Percentiles rank a stretch among this genome's conserved stretches.
Evolutionary conservation across 2,329 filamentous ascomycete genomes (phyloP).

Genomic region (Aspergillus aculeatinus): DNA sequence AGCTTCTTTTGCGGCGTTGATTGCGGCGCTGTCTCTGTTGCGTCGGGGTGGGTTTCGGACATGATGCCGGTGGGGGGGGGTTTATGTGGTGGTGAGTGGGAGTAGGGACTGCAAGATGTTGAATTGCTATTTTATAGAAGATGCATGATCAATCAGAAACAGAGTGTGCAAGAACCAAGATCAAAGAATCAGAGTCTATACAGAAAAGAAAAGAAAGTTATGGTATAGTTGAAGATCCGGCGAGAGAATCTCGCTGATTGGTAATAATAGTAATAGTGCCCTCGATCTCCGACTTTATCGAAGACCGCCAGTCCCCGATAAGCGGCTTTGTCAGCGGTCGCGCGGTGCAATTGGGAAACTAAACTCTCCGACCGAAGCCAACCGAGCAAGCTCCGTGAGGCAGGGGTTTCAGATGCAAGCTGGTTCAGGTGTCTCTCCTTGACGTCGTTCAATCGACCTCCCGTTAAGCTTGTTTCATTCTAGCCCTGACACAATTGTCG

Average conservation of each 20-base stretch:
- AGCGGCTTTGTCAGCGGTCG: not conserved
- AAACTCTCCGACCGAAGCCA: not conserved
- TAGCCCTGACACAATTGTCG: too few relatives aligned
- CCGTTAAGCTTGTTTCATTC: too few relatives aligned
- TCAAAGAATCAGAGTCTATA: not conserved
- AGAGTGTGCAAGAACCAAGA: not conserved
- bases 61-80: conserved; percentile 3
- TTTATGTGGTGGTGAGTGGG: not conserved
- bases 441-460: too few relatives aligned
- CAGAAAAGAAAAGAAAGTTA: not conserved
- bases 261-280: not conserved
- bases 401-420: not conserved
- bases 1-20: conserved; percentile 17
- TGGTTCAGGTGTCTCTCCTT: too few relatives aligned
- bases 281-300: not conserved
- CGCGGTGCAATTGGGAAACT: not conserved
- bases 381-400: not conserved
- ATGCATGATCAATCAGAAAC: not conserved
- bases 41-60: conserved; percentile 20
- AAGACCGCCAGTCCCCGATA: not conserved
- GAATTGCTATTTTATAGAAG: not conserved
- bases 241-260: not conserved
- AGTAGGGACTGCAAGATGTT: too few relatives aligned
- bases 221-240: not conserved
- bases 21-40: conserved; percentile 20